Base-by-base conservation (phyloP, 2,329 filamentous ascomycete genomes). In the Penicillium vulpinum region DNA sequence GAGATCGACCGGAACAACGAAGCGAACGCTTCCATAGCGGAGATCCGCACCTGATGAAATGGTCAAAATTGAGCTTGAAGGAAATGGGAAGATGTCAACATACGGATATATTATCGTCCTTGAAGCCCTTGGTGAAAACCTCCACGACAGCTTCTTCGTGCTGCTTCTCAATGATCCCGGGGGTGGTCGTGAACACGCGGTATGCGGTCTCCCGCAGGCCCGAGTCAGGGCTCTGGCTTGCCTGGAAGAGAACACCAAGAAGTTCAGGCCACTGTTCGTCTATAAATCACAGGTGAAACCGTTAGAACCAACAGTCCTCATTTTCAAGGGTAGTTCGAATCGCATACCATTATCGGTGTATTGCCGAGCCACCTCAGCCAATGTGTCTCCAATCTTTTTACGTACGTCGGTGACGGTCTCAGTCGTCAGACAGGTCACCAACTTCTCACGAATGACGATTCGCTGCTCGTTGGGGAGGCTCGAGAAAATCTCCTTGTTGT, bases 341-440 rank as follows among this genome's bases (percentile, higher is more conserved):
- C 55, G 79, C 87, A 74, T 82, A 96, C 91, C 88, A 70, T 89
- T 91, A 68, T 97, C 94, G 43, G 90, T 89, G 77, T 97, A 97
- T 78, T 99, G 92, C 69, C 94, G 87, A 43, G 93, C 94, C 59
- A 99, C 83, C 77, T 99, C 94, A 24, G 94, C 94, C 60, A 97
- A 90, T n/a, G 93, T 92, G 77, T 99, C 94, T 67, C 92, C 94
- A 72, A 97, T 90, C 77, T 99, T 99, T 79, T 96, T 94, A 68
- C 94, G 85, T 45, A 96, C 90, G 38, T 85, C 81, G 60, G 87
- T 84, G 60, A 89, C 85, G 22, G 84, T 80, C 78, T 97, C 94
- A 60, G 80, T 81, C 56, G 85, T 85, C 51, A 97, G 81, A 51
- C 86, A 87, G 69, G 92, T 85, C 40, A 97, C 83, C 57, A 97